Base-by-base conservation (phyloP, 495 filamentous ascomycete genomes). In the Annulohypoxylon bovei region DNA sequence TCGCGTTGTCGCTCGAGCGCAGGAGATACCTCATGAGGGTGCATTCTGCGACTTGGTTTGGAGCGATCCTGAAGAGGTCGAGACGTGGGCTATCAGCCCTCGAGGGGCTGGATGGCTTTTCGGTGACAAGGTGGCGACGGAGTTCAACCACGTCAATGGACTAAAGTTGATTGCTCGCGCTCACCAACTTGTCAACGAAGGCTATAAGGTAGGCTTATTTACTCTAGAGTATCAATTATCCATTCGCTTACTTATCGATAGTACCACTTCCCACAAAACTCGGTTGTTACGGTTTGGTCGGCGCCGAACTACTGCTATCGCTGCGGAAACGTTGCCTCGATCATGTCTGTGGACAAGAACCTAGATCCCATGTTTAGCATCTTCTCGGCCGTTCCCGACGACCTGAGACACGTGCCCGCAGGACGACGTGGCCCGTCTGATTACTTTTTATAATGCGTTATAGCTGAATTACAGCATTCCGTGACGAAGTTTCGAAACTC, bases 261-360 rank as follows among this genome's bases (percentile, higher is more conserved):
- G 90, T 98, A 93, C 77, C 95, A 99, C 77, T 99, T 99, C 80
- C 81, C 88, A 55, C 90, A 97, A 75, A 95, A 97, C 76, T 95
- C 96, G 23, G 95, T 99, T 56, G 95, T 98, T n/a, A 99, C 95
- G 0, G 95, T 99, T 30, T 99, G 95, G 95, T 97, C 93, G 28
- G 95, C 95, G 0, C 95, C 95, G 9, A 99, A 99, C 80, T 99
- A 99, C 86, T 99, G 95, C 81, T 99, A 99, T 78, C 92, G 95
- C 30, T 99, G 95, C 75, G 95, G 95, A 55, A 99, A 99, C 73
- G 90, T 99, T 35, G 95, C 95, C 9, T 96, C 92, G 12, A 97
- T 99, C 73, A 98, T 97, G 90, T 95, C 94, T 59, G 88, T 99
- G 42, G 88, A 89, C 30, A 91, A 92, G 62, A 91, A 96, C 71